These are phyloP conservation scores for Aspergillus bertholletiae DNA, from an alignment of 495 filamentous ascomycete genomes.

Conservation along the genomic window DNA sequence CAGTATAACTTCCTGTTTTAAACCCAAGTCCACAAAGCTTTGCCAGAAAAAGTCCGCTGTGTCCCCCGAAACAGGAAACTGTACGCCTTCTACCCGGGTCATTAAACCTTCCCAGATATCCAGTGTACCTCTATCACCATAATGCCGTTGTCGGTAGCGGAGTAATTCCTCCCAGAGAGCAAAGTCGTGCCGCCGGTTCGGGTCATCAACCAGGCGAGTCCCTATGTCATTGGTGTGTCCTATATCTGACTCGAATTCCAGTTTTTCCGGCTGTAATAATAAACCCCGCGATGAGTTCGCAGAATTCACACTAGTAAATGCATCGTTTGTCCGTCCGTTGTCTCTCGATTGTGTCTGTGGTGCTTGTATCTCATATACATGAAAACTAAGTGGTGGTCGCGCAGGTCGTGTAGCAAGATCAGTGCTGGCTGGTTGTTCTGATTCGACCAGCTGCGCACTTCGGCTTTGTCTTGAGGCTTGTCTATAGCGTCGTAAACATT, in stretches of 20 bases:
- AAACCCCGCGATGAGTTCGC: conserved; percentile 9
- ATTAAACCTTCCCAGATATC: conserved; percentile 63
- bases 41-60: conserved; percentile 56
- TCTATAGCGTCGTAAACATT: conserved; percentile 31
- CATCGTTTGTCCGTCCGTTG: background rate
- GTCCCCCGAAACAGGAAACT: conserved; percentile 45
- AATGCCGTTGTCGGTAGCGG: conserved; percentile 54
- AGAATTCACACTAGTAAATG: background rate
- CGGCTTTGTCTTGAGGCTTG: conserved; percentile 8
- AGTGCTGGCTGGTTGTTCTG: background rate
- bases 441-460: background rate
- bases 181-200: conserved; percentile 47
- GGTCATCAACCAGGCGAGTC: conserved; percentile 52
- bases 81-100: conserved; percentile 32
- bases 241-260: conserved; percentile 54
- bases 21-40: conserved; percentile 47
- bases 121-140: conserved; percentile 55
- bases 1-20: conserved; percentile 45
- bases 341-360: background rate
- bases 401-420: background rate
- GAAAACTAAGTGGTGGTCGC: conserved; percentile 25
- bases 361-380: conserved; percentile 27
- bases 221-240: conserved; percentile 32
- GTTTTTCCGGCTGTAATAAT: conserved; percentile 26
- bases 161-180: conserved; percentile 64